These are phyloP conservation scores for Zopfia rhizophila DNA, from an alignment of 2,329 filamentous ascomycete genomes.

Conservation along the genomic window DNA sequence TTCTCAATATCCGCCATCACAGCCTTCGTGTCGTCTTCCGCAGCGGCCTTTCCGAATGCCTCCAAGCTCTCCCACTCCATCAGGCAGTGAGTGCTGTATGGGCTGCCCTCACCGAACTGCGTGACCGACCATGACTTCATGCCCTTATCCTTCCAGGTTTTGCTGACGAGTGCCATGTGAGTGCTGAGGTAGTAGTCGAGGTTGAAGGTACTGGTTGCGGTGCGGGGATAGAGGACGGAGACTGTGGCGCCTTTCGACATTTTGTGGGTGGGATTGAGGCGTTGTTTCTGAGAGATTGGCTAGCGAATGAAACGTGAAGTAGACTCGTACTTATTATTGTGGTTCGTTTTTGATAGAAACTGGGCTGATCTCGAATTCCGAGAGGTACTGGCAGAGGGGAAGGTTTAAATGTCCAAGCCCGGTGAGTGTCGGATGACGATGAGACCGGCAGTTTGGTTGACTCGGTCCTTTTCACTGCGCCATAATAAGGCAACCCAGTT, in stretches of 20 bases:
- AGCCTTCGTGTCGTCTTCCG: slow-evolving; percentile 36
- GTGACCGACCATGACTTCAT: slow-evolving; percentile 43
- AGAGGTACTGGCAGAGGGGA: too few relatives aligned
- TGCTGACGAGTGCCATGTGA: slow-evolving; percentile 59
- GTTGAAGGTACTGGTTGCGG: slow-evolving; percentile 56
- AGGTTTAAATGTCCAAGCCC: too few relatives aligned
- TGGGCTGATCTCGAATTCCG: too few relatives aligned
- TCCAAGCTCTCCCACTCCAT: slow-evolving; percentile 41
- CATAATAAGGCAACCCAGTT: too few relatives aligned
- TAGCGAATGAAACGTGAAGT: too few relatives aligned
- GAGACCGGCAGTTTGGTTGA: too few relatives aligned
- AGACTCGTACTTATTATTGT: too few relatives aligned
- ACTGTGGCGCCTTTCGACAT: slow-evolving; percentile 1
- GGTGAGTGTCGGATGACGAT: too few relatives aligned
- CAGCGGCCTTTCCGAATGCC: slow-evolving; percentile 30
- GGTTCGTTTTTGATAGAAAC: too few relatives aligned
- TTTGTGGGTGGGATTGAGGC: not conserved
- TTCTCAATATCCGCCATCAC: slow-evolving; percentile 50
- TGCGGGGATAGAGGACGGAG: slow-evolving; percentile 55
- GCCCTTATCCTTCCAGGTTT: slow-evolving; percentile 54
- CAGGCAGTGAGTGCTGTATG: slow-evolving; percentile 30
- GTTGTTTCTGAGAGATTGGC: too few relatives aligned
- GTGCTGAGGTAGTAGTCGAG: slow-evolving; percentile 60
- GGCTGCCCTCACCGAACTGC: slow-evolving; percentile 31
- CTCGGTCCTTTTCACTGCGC: too few relatives aligned